These are phyloP conservation scores for Mrakia blollopis DNA, from an alignment of 768 basidiomycete species.

Conservation along the genomic window DNA sequence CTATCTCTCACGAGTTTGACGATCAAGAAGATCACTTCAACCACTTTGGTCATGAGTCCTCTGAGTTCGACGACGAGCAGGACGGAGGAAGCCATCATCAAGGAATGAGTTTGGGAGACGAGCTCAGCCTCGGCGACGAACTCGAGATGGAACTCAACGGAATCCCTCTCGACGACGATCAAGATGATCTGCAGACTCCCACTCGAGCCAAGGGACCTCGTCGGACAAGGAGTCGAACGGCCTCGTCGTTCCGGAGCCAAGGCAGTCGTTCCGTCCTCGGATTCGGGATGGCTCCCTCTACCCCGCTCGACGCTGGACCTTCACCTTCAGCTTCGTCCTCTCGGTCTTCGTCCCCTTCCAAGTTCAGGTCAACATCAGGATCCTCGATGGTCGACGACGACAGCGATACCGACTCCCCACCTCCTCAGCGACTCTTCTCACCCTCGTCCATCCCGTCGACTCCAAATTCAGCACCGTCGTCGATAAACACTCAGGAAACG, in stretches of 20 bases:
- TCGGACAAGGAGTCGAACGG: not conserved
- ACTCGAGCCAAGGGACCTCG: conserved; percentile 1
- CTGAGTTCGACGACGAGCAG: not conserved
- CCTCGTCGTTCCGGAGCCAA: conserved; percentile 1
- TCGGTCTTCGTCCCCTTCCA: not conserved
- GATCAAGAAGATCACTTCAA: not conserved
- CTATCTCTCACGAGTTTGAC: conserved; percentile 7
- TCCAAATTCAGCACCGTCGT: not conserved
- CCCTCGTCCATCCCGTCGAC: not conserved
- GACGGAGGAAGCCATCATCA: not conserved
- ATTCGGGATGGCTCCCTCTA: not conserved
- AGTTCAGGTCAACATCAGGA: not conserved
- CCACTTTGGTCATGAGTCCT: not conserved
- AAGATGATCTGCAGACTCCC: not conserved
- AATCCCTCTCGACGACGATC: not conserved
- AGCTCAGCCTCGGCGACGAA: not conserved
- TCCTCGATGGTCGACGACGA: not conserved
- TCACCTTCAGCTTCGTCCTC: not conserved
- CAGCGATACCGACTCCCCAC: conserved; percentile 5
- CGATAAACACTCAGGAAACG: not conserved
- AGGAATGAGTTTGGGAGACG: conserved; percentile 7
- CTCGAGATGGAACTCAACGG: not conserved
- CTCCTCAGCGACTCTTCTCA: conserved; percentile 4
- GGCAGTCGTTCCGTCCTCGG: not conserved
- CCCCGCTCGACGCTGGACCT: not conserved